Conservation (phyloP, 441 rosid genomes). For the Pelargonium exstipulatum region DNA sequence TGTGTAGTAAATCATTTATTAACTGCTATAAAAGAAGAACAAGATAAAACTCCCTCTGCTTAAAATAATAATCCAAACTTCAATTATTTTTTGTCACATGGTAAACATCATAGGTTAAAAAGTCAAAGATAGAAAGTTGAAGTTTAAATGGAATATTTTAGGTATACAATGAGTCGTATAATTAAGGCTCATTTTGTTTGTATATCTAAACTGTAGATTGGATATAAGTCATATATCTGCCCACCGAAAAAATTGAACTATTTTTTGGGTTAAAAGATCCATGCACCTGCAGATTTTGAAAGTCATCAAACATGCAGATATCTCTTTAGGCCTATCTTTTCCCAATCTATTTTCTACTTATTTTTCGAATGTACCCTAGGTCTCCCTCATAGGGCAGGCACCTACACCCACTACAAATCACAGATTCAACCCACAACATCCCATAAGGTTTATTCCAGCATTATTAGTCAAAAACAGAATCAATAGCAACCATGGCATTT, state of each 20-base stretch:
- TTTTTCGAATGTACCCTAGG: no score
- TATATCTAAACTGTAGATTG: no score
- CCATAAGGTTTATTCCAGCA: slow-evolving; percentile 3
- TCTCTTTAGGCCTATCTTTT: background rate
- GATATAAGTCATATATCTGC: no score
- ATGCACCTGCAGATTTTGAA: no score
- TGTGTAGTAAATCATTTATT: background rate
- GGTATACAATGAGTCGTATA: no score
- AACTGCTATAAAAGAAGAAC: background rate
- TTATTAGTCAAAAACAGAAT: slow-evolving; percentile 12
- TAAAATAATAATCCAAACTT: background rate
- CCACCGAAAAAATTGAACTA: no score
- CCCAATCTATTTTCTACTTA: background rate
- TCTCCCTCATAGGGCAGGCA: no score
- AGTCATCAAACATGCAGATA: no score
- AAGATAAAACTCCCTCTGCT: background rate
- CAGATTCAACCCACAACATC: background rate
- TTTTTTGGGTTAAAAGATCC: no score
- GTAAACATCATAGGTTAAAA: slow-evolving; percentile 2
- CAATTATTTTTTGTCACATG: background rate
- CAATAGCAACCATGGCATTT: background rate
- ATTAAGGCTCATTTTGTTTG: no score
- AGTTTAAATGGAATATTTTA: background rate
- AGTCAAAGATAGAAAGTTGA: background rate
- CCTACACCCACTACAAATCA: background rate